phyloP scores from a whole-genome alignment of 768 basidiomycete genomes.

The Xerocomus brunneocitrinus region DNA sequence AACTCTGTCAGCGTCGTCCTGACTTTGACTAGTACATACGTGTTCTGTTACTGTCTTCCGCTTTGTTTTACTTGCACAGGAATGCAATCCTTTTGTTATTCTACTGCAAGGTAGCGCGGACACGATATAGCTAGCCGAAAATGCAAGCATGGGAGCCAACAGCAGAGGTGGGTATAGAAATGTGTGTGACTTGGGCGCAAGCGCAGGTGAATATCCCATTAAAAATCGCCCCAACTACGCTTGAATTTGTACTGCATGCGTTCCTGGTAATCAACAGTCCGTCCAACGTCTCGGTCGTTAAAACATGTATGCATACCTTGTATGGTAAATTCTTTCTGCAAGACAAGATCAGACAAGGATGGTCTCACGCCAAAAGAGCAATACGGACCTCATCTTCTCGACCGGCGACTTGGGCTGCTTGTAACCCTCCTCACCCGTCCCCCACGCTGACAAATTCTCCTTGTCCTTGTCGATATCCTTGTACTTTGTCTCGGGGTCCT shows the following conservation, averaged over 20 bases:
- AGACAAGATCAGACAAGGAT: too few species aligned
- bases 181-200: constrained; percentile 14
- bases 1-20: too few species aligned
- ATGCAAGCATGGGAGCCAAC: constrained; percentile 1
- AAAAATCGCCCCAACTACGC: constrained; percentile 86
- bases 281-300: constrained; percentile 16
- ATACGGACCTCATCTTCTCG: constrained; percentile 65
- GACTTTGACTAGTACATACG: too few species aligned
- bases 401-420: constrained; percentile 63
- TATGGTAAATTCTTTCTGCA: too few species aligned
- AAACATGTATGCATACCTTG: too few species aligned
- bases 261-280: constrained; percentile 47
- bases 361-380: too few species aligned
- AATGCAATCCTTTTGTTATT: constrained; percentile 3
- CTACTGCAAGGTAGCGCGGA: background rate
- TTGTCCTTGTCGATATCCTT: constrained; percentile 51
- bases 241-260: constrained; percentile 87
- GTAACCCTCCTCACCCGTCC: constrained; percentile 65
- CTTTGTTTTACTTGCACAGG: background rate
- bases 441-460: constrained; percentile 62
- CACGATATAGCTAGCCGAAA: constrained; percentile 1
- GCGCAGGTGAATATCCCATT: constrained; percentile 16
- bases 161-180: constrained; percentile 22
- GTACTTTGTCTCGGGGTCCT: constrained; percentile 62
- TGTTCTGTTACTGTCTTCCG: background rate